Evolutionary conservation across 1,284 basidiomycete genomes (phyloP).

Genomic region (Leccinum insolens): DNA sequence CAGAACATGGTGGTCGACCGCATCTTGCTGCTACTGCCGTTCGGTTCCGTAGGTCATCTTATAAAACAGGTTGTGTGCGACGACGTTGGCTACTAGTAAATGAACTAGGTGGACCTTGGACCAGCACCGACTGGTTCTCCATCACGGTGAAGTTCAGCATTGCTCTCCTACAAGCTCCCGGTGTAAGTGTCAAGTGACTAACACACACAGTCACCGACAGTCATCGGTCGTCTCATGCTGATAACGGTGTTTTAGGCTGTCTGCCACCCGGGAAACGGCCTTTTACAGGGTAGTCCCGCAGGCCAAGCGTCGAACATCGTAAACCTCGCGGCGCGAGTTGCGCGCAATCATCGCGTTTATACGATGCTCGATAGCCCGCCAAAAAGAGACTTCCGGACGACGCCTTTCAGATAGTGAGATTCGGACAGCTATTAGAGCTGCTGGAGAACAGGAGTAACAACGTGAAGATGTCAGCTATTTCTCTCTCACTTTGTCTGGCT

Average conservation of each 20-base stretch:
- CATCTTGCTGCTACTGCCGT: too few relatives aligned
- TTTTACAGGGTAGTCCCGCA: neutral
- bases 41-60: too few relatives aligned
- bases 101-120: too few relatives aligned
- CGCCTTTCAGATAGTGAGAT: neutral
- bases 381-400: too few relatives aligned
- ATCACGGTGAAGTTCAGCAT: too few relatives aligned
- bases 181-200: too few relatives aligned
- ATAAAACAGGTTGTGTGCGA: too few relatives aligned
- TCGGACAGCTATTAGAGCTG: neutral
- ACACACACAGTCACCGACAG: too few relatives aligned
- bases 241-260: neutral
- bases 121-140: too few relatives aligned
- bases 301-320: neutral
- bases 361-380: neutral
- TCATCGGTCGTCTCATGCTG: neutral
- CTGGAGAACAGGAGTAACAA: neutral
- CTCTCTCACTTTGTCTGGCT: neutral
- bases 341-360: neutral
- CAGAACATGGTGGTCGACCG: too few relatives aligned
- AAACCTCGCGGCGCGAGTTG: neutral
- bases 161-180: too few relatives aligned
- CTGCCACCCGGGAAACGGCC: neutral
- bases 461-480: neutral
- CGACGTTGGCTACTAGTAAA: too few relatives aligned